Conservation (phyloP, 176 grass and related monocot species). For the Carex myosuroides region DNA sequence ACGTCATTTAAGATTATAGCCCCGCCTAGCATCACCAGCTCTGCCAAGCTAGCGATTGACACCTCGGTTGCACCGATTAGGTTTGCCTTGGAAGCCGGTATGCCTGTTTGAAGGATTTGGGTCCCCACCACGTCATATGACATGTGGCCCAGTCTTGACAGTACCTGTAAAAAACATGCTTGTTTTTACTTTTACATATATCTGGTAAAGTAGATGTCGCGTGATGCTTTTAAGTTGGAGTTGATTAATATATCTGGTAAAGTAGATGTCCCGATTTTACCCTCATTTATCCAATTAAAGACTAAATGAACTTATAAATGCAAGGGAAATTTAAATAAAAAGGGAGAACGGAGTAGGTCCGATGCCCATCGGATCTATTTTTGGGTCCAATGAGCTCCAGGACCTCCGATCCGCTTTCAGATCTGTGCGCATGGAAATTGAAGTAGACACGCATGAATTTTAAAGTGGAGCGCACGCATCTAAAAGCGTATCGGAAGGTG, state of each 20-base stretch:
- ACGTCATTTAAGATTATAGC: constrained; percentile 88
- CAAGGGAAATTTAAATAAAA: background rate
- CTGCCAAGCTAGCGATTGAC: constrained; percentile 91
- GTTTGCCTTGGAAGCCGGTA: constrained; percentile 82
- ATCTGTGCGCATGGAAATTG: no score
- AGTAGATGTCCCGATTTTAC: background rate
- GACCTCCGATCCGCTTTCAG: no score
- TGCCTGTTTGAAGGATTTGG: constrained; percentile 92
- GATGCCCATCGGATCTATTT: no score
- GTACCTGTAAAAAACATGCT: constrained; percentile 4
- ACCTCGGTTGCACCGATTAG: constrained; percentile 87
- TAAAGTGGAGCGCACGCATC: no score
- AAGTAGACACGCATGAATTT: no score
- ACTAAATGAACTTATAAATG: background rate
- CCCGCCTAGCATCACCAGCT: constrained; percentile 82
- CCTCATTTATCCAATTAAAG: background rate
- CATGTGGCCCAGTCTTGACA: constrained; percentile 90
- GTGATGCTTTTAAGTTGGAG: background rate
- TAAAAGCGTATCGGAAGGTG: no score
- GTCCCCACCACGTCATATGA: constrained; percentile 96
- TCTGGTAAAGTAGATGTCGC: background rate
- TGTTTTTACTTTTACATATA: background rate
- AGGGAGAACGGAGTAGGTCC: no score
- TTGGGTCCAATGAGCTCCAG: no score
- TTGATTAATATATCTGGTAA: background rate